These are phyloP conservation scores for Marchantia paleacea DNA, from an alignment of 225 moss, liverwort and hornwort genomes.

Conservation along the genomic window DNA sequence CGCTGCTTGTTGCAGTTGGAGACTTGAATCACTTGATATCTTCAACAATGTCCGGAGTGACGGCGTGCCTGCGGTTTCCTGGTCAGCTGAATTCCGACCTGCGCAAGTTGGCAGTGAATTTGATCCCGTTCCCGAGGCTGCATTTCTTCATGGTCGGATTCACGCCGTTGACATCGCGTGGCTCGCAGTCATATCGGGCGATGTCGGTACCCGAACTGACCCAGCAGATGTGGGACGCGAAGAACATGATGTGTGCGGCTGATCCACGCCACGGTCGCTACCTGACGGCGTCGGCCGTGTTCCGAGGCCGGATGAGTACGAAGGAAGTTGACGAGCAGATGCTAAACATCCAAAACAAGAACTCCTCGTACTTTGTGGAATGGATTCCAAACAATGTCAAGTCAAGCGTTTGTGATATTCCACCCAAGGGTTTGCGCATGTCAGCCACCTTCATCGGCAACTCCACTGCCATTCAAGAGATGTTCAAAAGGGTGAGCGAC, in stretches of 20 bases:
- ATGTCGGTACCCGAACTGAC: conserved; percentile 43
- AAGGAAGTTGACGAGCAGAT: conserved; percentile 33
- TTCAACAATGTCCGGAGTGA: conserved; percentile 40
- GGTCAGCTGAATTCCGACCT: conserved; percentile 46
- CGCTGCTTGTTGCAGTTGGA: conserved; percentile 28
- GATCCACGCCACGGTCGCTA: conserved; percentile 38
- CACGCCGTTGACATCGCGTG: conserved; percentile 38
- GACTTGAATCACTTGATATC: conserved; percentile 45
- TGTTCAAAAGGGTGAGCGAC: conserved; percentile 44
- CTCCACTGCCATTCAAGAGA: conserved; percentile 43
- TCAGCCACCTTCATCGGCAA: conserved; percentile 45
- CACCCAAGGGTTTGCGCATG: conserved; percentile 35
- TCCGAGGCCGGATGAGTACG: conserved; percentile 34
- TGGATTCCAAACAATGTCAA: conserved; percentile 44
- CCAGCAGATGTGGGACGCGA: conserved; percentile 45
- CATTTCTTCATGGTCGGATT: conserved; percentile 45
- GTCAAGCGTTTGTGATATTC: conserved; percentile 43
- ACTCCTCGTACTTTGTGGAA: conserved; percentile 41
- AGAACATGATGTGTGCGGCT: conserved; percentile 45
- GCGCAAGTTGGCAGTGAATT: conserved; percentile 39
- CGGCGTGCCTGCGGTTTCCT: conserved; percentile 38
- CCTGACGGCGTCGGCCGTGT: conserved; percentile 30
- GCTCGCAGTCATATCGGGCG: conserved; percentile 35
- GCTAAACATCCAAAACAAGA: conserved; percentile 42
- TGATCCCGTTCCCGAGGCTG: conserved; percentile 39